Conservation (phyloP, 371 early-diverging fungal genomes). For the Nematocida ironsii region DNA sequence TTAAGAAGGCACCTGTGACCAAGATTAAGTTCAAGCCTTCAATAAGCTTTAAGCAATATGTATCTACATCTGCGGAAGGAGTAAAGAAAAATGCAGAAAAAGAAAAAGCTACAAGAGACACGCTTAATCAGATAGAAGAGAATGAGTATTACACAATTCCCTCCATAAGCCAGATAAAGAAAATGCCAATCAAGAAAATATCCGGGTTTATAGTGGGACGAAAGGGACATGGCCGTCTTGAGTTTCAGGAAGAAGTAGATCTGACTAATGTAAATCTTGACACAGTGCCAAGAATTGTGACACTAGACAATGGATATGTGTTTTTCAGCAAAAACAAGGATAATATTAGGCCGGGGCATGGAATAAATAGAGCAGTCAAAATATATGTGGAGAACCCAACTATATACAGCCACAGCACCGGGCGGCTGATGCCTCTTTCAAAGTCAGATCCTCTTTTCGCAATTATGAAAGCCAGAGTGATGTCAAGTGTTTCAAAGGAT, state of each 20-base stretch:
- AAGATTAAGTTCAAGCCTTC: constrained; percentile 57
- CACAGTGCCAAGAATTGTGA: constrained; percentile 3
- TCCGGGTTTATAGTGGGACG: constrained; percentile 33
- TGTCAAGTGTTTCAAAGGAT: constrained; percentile 4
- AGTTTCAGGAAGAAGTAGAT: constrained; percentile 39
- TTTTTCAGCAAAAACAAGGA: background rate
- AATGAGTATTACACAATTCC: constrained; percentile 47
- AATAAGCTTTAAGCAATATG: constrained; percentile 29
- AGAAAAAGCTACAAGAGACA: background rate
- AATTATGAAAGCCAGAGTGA: constrained; percentile 5
- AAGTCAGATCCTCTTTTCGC: constrained; percentile 1
- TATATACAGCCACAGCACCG: constrained; percentile 45
- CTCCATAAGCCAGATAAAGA: constrained; percentile 35
- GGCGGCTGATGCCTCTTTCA: constrained; percentile 1
- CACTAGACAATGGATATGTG: constrained; percentile 3
- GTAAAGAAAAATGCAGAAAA: background rate
- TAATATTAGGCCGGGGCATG: constrained; percentile 19
- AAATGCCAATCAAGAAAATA: constrained; percentile 29
- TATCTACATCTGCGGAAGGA: background rate
- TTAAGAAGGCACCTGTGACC: constrained; percentile 20
- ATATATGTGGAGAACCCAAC: constrained; percentile 18
- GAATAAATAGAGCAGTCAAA: constrained; percentile 30
- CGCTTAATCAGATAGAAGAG: background rate
- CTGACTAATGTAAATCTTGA: constrained; percentile 35
- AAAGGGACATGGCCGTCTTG: constrained; percentile 11